Percentiles rank a stretch among this genome's conserved stretches.
phyloP scores from a whole-genome alignment of 257 asterid species.

The Marsdenia floribunda region DNA sequence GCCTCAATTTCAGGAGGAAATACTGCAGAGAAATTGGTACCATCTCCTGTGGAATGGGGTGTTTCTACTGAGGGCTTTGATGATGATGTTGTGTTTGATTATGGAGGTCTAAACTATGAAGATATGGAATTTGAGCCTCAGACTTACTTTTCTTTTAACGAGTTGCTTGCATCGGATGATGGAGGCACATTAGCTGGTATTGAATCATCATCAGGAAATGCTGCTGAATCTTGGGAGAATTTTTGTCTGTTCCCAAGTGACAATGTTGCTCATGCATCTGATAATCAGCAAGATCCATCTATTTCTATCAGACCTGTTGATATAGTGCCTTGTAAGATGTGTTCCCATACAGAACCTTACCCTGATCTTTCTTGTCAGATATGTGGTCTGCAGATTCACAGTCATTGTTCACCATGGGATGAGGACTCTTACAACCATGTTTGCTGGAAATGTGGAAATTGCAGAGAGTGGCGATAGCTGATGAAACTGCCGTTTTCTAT shows the following conservation, averaged over 20 bases:
- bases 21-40: constrained; percentile 30
- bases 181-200: constrained; percentile 27
- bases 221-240: constrained; percentile 23
- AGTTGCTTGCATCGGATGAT: constrained; percentile 55
- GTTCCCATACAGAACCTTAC: constrained; percentile 40
- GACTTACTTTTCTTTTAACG: constrained; percentile 83
- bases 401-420: constrained; percentile 69
- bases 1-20: constrained; percentile 28
- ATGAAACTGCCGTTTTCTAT: not conserved
- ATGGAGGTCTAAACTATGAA: constrained; percentile 39
- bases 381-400: constrained; percentile 61
- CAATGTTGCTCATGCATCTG: constrained; percentile 25
- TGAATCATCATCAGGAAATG: constrained; percentile 29
- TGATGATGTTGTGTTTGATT: constrained; percentile 42
- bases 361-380: constrained; percentile 50
- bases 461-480: constrained; percentile 47
- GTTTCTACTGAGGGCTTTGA: constrained; percentile 33
- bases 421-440: constrained; percentile 33
- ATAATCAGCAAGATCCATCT: constrained; percentile 30
- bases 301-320: constrained; percentile 22
- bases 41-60: constrained; percentile 37
- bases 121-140: constrained; percentile 85
- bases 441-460: constrained; percentile 75
- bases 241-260: constrained; percentile 28
- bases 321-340: constrained; percentile 39